Conservation (phyloP, 1,284 basidiomycete species). For the Leccinum glutinopallens region DNA sequence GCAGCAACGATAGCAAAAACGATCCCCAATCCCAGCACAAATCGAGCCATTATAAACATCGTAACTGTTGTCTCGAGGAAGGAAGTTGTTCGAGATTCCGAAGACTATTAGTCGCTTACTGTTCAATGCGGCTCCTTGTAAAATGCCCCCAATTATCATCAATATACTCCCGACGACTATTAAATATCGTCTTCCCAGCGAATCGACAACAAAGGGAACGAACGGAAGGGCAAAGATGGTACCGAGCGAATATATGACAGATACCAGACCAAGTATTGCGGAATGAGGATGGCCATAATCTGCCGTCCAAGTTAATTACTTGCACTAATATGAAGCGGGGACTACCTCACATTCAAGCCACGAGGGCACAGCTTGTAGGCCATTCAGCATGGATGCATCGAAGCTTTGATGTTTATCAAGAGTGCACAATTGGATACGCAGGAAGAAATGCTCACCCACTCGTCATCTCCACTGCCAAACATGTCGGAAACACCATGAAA, state of each 20-base stretch:
- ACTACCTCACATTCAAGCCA: constrained; percentile 26
- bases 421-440: neutral
- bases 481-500: constrained; percentile 56
- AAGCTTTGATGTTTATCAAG: constrained; percentile 17
- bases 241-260: constrained; percentile 24
- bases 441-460: constrained; percentile 49
- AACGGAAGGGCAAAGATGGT: constrained; percentile 18
- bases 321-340: neutral
- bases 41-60: constrained; percentile 27
- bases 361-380: constrained; percentile 26
- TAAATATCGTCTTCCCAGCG: constrained; percentile 22
- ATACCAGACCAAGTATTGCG: constrained; percentile 20
- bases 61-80: constrained; percentile 10
- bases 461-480: constrained; percentile 64
- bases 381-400: constrained; percentile 21
- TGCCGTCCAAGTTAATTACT: constrained; percentile 3
- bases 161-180: constrained; percentile 20
- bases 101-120: constrained; percentile 9
- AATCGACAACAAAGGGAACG: constrained; percentile 19
- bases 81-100: neutral
- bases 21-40: constrained; percentile 22
- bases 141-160: constrained; percentile 16
- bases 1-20: constrained; percentile 20
- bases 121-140: constrained; percentile 24
- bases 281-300: constrained; percentile 29